Evolutionary conservation across 352 stramenopile species (phyloP), one percentile per base, ranked within the genome.

Genomic region (Hyaloperonospora brassicae): DNA sequence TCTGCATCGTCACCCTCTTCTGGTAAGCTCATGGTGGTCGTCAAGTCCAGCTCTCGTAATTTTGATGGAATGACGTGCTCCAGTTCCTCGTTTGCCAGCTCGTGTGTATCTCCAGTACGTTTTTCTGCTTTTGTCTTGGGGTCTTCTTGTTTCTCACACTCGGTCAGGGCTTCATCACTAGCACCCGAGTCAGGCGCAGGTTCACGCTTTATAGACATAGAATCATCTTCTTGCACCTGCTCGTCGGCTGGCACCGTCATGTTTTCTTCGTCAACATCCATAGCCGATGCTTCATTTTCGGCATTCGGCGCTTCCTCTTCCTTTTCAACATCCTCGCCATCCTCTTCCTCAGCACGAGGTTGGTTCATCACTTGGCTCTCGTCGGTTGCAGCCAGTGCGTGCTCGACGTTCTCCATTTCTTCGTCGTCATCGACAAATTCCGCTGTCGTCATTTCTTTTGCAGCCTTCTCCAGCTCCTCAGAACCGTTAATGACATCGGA

Each of bases 401-500:
- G 17, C 17, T 17, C 17, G 17, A 17, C 17, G 34, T 88, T 75
- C 23, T 81, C 72, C 69, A 84, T 79, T 24, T 81, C 64, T 6
- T 76, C 61, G 17, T 87, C 75, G 34, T 87, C 73, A 23, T 87
- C 78, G 0, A 84, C 73, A 56, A 82, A 82, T 50, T 89, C 79
- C 10, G 74, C 78, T 6, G 73, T 66, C n/a, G 69, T 66, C 70
- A 85, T 82, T 34, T 79, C 17, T 17, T 17, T 59, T 5, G 35
- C 36, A 1, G 49, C 34, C 31, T 70, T 66, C 40, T 75, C 61
- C 30, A 72, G 53, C 36, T 78, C 65, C 10, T 73, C 58, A 7
- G 63, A 54, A 24, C 53, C 62, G 21, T 76, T 69, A 30, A 17
- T 17, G 0, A 17, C 17, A 17, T 17, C 17, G 17, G 17, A 17